Evolutionary conservation across 2,329 filamentous ascomycete species (phyloP).

Genomic region (Fusarium dimerum): DNA sequence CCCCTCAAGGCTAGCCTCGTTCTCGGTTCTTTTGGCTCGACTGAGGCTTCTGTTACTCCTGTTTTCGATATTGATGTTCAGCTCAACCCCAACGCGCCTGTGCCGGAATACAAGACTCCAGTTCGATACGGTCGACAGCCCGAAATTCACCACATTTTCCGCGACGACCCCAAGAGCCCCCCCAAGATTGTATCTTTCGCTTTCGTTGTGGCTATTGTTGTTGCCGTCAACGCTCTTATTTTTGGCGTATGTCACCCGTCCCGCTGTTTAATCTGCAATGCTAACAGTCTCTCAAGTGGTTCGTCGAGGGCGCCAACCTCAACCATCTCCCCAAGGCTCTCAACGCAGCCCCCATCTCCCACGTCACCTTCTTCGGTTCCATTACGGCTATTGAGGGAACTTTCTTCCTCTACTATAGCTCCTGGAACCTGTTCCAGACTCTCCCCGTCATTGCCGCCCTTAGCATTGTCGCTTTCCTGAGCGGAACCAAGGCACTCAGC

Average conservation of each 20-base stretch:
- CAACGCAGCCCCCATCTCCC: slow-evolving; percentile 74
- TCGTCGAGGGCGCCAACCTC: slow-evolving; percentile 78
- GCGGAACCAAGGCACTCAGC: slow-evolving; percentile 84
- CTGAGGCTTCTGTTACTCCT: slow-evolving; percentile 65
- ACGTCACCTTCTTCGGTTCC: slow-evolving; percentile 83
- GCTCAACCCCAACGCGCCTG: slow-evolving; percentile 61
- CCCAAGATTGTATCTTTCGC: slow-evolving; percentile 76
- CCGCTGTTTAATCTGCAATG: neutral
- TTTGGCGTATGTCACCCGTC: slow-evolving; percentile 57
- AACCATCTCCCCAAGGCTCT: slow-evolving; percentile 77
- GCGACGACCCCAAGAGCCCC: slow-evolving; percentile 74
- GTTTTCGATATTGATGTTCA: slow-evolving; percentile 73
- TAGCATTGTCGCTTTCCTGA: slow-evolving; percentile 74
- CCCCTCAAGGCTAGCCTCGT: slow-evolving; percentile 80
- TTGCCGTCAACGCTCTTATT: slow-evolving; percentile 72
- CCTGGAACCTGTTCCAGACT: slow-evolving; percentile 89
- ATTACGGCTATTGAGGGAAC: slow-evolving; percentile 85
- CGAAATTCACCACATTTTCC: slow-evolving; percentile 92
- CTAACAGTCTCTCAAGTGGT: slow-evolving; percentile 61
- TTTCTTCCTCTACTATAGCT: slow-evolving; percentile 92
- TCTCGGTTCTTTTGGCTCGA: slow-evolving; percentile 81
- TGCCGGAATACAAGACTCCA: slow-evolving; percentile 64
- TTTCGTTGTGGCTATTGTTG: slow-evolving; percentile 73
- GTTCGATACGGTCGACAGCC: slow-evolving; percentile 80
- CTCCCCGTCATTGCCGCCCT: slow-evolving; percentile 72